Base-by-base conservation (phyloP, 2,329 filamentous ascomycete species). In the Calonectria pauciramosa region DNA sequence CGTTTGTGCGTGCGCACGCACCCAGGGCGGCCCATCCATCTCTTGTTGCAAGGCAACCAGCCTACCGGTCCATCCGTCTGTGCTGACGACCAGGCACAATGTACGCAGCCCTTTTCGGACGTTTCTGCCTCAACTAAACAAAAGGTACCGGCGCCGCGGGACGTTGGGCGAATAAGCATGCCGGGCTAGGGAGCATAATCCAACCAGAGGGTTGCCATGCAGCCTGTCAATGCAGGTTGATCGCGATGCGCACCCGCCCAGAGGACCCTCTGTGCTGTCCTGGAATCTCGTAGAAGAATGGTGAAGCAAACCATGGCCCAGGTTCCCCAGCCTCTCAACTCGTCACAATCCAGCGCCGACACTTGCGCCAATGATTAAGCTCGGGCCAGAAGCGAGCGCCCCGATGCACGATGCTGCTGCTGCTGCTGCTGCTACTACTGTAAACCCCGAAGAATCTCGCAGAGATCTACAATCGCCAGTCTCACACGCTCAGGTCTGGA, bases 191-290 rank as follows among this genome's bases (percentile, higher is more conserved):
- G 44, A 52, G 60, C 36, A 16, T 65, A 60, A 44, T 56, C 65
- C 65, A 71, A 59, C 44, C 66, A 47, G 52, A 69, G 60, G 41
- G 54, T 68, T 76, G 63, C 49, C 63, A 52, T 75, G 72, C 72
- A 74, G 72, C 32, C 65, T 72, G 72, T 74, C 72, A 74, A 72
- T 68, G 72, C 72, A 68, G 64, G 69, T 68, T 65, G 64, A 74
- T 74, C 72, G 72, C 59, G 60, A 70, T 74, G 32, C 38, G 38
- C 59, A 49, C 26, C 71, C 59, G 28, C 41, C 47, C 23, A 41
- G 65, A 32, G 32, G 13, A 23, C 32, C 34, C 70, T 36, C 28
- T 51, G 44, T 23, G 68, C 47, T 52, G 65, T 70, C 47, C 26
- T 74, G 60, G 66, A 73, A 73, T 49, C 71, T 70, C 59, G 11